Base-by-base conservation (phyloP, 768 basidiomycete genomes). In the Lactifluus volemus region DNA sequence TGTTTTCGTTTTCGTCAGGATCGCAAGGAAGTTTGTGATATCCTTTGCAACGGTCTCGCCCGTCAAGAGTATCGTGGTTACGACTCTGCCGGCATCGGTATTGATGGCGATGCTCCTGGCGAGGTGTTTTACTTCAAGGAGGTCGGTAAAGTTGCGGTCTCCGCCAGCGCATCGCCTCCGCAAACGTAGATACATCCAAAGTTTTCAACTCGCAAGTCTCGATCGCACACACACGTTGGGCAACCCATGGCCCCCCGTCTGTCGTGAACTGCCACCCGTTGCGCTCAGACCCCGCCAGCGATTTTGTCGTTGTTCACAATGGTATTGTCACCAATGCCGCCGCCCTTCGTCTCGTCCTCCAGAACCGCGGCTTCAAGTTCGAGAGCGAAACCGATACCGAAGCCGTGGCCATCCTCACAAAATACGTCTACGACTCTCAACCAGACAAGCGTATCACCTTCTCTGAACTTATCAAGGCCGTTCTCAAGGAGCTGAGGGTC, bases 401-500 rank as follows among this genome's bases (percentile, higher is more conserved):
- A 75, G 92, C 92, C 44, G 97, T 95, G 59, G 94, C 95, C 49
- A 95, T 96, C 68, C 86, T 99, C 64, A 84, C 82, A 69, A 97
- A 98, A 78, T 99, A 98, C 75, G 82, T 98, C 66, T 98, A 88
- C 76, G 97, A 98, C 75, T 87, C 90, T 45, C 92, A 93, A 68
- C 84, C 86, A 21, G 86, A 85, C 73, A 92, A 92, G 78, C 81
- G 85, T 50, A 76, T 90, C 64, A 85, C 84, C 55, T 98, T 99
- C 78, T 94, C 91, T 55, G 84, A 88, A 55, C 80, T 99, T 63
- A 78, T 98, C 80, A 98, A 98, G 82, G 83, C 90, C 48, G 95
- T 98, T 48, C 77, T 98, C 71, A 96, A 94, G 77, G 96, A 99
- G 75, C 84, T 99, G 93, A 99, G 77, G 97, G 97, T 98, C 97